Percentiles rank a stretch among this genome's conserved stretches.
These are phyloP conservation scores for Aegilops speltoides DNA, from an alignment of 176 grass and related monocot genomes.

Conservation along the genomic window DNA sequence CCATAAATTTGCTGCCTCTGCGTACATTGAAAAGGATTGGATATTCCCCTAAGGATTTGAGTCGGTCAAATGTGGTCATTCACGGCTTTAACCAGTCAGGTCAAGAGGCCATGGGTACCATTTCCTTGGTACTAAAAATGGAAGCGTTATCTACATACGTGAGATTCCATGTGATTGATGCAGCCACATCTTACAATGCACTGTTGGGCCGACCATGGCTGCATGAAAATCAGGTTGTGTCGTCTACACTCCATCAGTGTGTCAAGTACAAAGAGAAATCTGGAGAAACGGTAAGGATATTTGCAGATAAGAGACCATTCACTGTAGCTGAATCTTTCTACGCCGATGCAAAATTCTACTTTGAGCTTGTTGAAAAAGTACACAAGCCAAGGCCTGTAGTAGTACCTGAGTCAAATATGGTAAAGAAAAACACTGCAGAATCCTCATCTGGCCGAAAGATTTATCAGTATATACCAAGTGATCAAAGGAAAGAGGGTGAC, in stretches of 20 bases:
- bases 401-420: not conserved
- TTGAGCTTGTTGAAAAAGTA: not conserved
- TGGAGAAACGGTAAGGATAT: not conserved
- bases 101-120: not conserved
- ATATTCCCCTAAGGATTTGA: not conserved
- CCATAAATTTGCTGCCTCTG: not conserved
- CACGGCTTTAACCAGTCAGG: not conserved
- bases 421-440: accelerated
- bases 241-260: not conserved
- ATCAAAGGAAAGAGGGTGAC: not conserved
- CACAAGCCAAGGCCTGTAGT: not conserved
- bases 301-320: not conserved
- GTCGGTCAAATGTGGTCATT: not conserved
- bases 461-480: not conserved
- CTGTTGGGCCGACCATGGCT: not conserved
- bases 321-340: not conserved
- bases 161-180: not conserved
- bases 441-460: not conserved
- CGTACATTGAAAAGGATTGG: not conserved
- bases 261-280: not conserved
- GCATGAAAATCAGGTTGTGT: not conserved
- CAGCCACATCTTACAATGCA: not conserved
- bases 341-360: not conserved
- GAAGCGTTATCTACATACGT: not conserved
- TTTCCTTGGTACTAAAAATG: not conserved